A percentile compares a stretch with the other conserved stretches of the same genome.
Conservation (phyloP, 352 stramenopile species). For the Globisporangium spinosum region DNA sequence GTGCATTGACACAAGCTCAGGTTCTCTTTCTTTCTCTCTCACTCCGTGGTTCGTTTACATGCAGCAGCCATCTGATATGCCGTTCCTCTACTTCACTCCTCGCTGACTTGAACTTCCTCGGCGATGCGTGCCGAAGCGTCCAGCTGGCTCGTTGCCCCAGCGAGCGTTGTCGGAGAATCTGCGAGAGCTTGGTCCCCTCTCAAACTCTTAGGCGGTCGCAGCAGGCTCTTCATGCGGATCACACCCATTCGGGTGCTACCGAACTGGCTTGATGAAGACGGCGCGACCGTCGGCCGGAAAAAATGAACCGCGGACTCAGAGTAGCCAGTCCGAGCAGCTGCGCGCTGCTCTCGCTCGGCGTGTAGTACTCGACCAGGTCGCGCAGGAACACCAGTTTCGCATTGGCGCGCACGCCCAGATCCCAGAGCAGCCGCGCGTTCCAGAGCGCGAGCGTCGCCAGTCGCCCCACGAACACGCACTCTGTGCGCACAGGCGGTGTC, state of each 20-base stretch:
- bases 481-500: slow-evolving; percentile 24
- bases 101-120: background rate
- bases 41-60: background rate
- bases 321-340: slow-evolving; percentile 5
- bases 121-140: background rate
- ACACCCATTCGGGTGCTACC: background rate
- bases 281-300: background rate
- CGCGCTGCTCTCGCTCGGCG: slow-evolving; percentile 9
- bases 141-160: background rate
- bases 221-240: background rate
- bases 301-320: background rate
- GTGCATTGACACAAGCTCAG: background rate
- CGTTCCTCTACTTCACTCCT: background rate
- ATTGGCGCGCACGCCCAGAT: slow-evolving; percentile 27
- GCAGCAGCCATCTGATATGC: background rate
- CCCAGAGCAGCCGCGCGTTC: slow-evolving; percentile 26
- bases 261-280: background rate
- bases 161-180: background rate
- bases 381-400: slow-evolving; percentile 27
- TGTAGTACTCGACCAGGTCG: slow-evolving; percentile 26
- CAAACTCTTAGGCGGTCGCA: background rate
- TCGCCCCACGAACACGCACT: slow-evolving; percentile 21
- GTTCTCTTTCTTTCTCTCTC: background rate
- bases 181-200: background rate
- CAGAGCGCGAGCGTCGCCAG: slow-evolving; percentile 28